Evolutionary conservation across 1,284 basidiomycete species (phyloP).

Genomic region (Serendipita sp.): DNA sequence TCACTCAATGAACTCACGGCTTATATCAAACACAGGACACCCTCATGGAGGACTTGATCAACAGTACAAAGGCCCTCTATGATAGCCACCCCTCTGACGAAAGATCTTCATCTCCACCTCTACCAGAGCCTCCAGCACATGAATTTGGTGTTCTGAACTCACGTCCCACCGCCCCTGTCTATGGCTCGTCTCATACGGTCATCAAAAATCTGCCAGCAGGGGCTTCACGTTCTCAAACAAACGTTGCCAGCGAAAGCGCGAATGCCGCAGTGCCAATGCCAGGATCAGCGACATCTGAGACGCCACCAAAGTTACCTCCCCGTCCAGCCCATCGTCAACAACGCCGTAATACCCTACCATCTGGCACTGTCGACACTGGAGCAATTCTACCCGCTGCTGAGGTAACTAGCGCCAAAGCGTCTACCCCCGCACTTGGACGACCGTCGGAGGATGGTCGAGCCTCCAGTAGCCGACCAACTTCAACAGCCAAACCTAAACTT

Average conservation of each 20-base stretch:
- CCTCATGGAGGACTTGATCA: constrained; percentile 78
- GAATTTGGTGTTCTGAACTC: neutral
- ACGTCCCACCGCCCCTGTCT: constrained; percentile 1
- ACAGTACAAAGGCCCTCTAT: constrained; percentile 46
- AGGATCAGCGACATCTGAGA: neutral
- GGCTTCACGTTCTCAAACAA: neutral
- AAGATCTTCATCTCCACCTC: neutral
- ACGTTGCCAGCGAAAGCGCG: neutral
- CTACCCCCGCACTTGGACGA: neutral
- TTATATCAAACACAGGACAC: constrained; percentile 43
- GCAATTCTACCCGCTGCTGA: neutral
- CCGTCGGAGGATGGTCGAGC: constrained; percentile 1
- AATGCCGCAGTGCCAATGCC: neutral
- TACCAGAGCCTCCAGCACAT: constrained; percentile 9
- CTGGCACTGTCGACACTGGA: neutral
- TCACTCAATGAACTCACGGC: constrained; percentile 4
- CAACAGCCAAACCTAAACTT: neutral
- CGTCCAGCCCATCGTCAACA: neutral
- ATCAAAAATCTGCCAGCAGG: neutral
- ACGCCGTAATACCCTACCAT: neutral
- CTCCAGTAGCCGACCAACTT: neutral
- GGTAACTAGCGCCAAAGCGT: neutral
- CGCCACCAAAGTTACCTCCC: neutral
- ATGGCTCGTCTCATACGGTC: constrained; percentile 11
- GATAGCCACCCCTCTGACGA: constrained; percentile 27